Conservation (phyloP, 495 filamentous ascomycete genomes). For the Penicillium waksmanii region DNA sequence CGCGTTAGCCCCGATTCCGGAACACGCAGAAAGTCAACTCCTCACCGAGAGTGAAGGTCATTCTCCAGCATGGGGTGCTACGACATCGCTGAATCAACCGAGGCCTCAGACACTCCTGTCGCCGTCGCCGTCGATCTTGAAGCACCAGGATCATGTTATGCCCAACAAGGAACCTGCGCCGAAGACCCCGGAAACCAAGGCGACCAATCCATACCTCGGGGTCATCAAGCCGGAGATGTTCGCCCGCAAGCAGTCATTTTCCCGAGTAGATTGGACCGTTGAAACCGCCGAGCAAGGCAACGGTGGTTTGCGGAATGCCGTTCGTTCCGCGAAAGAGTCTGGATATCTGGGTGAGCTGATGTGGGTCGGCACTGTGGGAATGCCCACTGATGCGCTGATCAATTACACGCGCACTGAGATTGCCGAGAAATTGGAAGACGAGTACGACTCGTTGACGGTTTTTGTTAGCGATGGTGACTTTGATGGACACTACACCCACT, state of each 20-base stretch:
- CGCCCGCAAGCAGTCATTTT: conserved; percentile 63
- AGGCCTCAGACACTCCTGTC: conserved; percentile 67
- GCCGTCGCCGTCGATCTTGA: conserved; percentile 72
- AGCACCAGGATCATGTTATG: conserved; percentile 59
- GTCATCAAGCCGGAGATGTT: conserved; percentile 20
- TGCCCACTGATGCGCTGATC: conserved; percentile 82
- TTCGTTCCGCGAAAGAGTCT: conserved; percentile 71
- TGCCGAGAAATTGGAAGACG: conserved; percentile 72
- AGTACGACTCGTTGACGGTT: conserved; percentile 79
- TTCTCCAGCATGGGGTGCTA: conserved; percentile 68
- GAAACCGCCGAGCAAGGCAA: conserved; percentile 87
- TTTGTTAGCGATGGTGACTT: conserved; percentile 87
- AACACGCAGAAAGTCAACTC: conserved; percentile 22
- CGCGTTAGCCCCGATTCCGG: conserved; percentile 28
- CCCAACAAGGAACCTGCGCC: conserved; percentile 30
- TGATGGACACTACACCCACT: conserved; percentile 89
- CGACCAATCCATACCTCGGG: conserved; percentile 10
- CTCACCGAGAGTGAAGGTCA: conserved; percentile 48
- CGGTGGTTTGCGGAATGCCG: conserved; percentile 84
- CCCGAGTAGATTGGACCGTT: conserved; percentile 75
- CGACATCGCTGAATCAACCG: conserved; percentile 68
- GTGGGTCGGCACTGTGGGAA: conserved; percentile 91
- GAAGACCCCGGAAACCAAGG: conserved; percentile 29
- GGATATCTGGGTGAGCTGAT: conserved; percentile 67
- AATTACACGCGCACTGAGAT: conserved; percentile 76